phyloP scores from a whole-genome alignment of 202 grass and related monocot species.

The Cymbopogon flexuosus region DNA sequence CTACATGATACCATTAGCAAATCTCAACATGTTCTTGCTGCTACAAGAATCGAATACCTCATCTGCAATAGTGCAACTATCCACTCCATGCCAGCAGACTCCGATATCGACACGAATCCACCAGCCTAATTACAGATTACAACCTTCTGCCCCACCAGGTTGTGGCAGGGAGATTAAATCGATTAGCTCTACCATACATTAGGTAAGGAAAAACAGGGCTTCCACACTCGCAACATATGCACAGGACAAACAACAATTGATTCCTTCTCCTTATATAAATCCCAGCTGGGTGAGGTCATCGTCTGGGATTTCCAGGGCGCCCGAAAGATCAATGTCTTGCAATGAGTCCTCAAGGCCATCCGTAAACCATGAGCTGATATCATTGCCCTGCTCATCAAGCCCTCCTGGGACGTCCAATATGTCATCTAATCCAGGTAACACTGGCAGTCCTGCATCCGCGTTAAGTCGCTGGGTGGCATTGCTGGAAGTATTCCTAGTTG shows the following conservation, averaged over 20 bases:
- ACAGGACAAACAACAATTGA: conserved; percentile 27
- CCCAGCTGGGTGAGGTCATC: conserved; percentile 83
- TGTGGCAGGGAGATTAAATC: conserved; percentile 35
- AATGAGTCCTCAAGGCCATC: conserved; percentile 56
- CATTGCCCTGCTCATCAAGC: neutral
- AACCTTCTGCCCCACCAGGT: neutral
- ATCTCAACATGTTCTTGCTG: conserved; percentile 14
- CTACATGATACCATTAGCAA: conserved; percentile 14
- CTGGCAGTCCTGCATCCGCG: conserved; percentile 28
- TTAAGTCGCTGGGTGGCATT: conserved; percentile 10
- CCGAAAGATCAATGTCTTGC: conserved; percentile 67
- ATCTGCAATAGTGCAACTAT: conserved; percentile 29
- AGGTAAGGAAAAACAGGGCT: conserved; percentile 18
- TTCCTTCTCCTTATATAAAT: conserved; percentile 40
- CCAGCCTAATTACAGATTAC: neutral
- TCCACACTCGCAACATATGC: conserved; percentile 26
- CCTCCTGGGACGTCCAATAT: too few relatives aligned
- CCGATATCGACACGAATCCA: neutral
- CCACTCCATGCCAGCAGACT: neutral
- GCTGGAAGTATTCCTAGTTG: conserved; percentile 2
- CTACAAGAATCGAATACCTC: conserved; percentile 32
- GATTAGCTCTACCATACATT: conserved; percentile 14
- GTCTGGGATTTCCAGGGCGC: conserved; percentile 67
- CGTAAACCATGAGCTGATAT: conserved; percentile 67
- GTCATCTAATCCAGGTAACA: neutral